These are phyloP conservation scores for Venturia carpophila DNA, from an alignment of 2,329 filamentous ascomycete genomes.

Conservation along the genomic window DNA sequence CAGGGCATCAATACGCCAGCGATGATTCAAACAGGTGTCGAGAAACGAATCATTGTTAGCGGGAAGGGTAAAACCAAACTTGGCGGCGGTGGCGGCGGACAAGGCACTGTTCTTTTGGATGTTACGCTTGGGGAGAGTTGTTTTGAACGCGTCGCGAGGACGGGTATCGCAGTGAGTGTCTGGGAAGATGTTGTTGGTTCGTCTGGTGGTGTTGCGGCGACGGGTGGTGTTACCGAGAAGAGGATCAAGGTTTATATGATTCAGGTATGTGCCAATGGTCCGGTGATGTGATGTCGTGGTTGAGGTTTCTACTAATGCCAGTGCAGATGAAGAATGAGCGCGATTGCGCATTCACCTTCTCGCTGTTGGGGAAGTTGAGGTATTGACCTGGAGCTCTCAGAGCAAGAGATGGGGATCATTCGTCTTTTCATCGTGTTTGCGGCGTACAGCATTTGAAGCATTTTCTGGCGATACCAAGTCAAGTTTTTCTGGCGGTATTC, in stretches of 20 bases:
- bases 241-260: slow-evolving; percentile 58
- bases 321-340: slow-evolving; percentile 38
- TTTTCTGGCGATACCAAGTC: neutral
- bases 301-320: slow-evolving; percentile 18
- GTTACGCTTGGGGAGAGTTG: slow-evolving; percentile 76
- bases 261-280: slow-evolving; percentile 36
- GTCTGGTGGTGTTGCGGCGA: slow-evolving; percentile 45
- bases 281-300: neutral
- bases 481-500: neutral
- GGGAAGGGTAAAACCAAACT: slow-evolving; percentile 48
- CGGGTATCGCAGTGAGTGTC: slow-evolving; percentile 81
- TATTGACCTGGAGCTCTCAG: slow-evolving; percentile 30
- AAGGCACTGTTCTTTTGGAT: slow-evolving; percentile 64
- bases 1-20: slow-evolving; percentile 9
- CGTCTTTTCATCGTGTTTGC: neutral
- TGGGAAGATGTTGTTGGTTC: slow-evolving; percentile 54
- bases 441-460: neutral
- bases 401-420: neutral
- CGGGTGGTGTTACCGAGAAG: slow-evolving; percentile 49
- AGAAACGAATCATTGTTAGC: slow-evolving; percentile 78
- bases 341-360: slow-evolving; percentile 43
- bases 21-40: slow-evolving; percentile 27
- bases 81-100: neutral
- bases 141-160: slow-evolving; percentile 74
- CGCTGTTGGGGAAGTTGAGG: slow-evolving; percentile 41